Evolutionary conservation across 345 rosid species (phyloP), one percentile per base, ranked within the genome.

Genomic region (Corchorus capsularis): DNA sequence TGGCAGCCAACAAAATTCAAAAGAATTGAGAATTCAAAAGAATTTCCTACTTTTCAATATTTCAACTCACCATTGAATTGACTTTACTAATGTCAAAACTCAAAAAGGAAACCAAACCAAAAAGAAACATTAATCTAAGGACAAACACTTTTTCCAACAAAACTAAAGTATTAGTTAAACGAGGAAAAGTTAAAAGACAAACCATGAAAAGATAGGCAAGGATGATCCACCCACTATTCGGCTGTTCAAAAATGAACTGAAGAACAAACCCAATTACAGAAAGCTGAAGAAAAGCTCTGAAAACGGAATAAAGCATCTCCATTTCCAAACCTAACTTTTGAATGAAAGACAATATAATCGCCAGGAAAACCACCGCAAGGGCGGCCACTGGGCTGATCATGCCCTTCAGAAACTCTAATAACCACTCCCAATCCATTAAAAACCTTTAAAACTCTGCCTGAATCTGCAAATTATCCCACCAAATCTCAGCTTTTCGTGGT

Each of bases 121-220:
- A 71, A 27, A 55, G 55, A 43, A 65, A 65, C 32, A 43, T 64
- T 64, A 39, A 64, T 64, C 32, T 41, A 45, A 41, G 43, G 50
- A 4, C 10, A 57, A 15, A 8, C n/a, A 17, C 50, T 17, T 41
- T 41, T 16, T 8, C 20, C 20, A 15, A 37, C 20, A 15, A 37
- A 15, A 4, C 17, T 15, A n/a, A 56, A 56, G 8, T 39, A 39
- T 43, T 7, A 43, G 69, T 19, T 16, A n/a, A 41, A 13, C 3
- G 8, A 32, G 8, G 12, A 39, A 14, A 22, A 27, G 32, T 34
- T 34, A 3, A 54, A 15, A 54, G 12, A 70, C 60, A 6, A 14
- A 91, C 97, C 99, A 92, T 95, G 92, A 93, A 93, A 81, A 93
- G 87, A 77, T 95, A 95, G 67, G 94, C 96, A 13, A 91, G 85